Base-by-base conservation (phyloP, 2,329 filamentous ascomycete genomes). In the Claviceps pazoutovae region DNA sequence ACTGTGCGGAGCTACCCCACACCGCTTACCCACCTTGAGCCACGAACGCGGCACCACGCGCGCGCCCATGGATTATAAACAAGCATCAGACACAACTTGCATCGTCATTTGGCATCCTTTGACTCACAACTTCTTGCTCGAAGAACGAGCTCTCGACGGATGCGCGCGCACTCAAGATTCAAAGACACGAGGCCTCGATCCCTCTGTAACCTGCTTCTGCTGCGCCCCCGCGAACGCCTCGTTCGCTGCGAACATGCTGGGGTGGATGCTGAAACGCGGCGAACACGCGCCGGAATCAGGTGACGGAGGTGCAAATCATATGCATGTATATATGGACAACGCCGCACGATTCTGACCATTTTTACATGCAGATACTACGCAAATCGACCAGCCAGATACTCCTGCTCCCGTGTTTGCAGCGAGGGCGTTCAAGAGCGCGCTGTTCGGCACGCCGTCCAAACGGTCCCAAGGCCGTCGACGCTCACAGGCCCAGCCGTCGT, bases 331-430 rank as follows among this genome's bases (percentile, higher is more conserved):
- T 6, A 42, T 14, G 41, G 36, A 30, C 17, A 30, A 26, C 26
- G 8, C 39, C 5, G 30, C 5, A 44, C 11, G 11, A 8, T 37
- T 6, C 38, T 51, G 43, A 48, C 39, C 26, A 13, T 39, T 39
- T 13, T 11, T 9, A 23, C 14, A 17, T 13, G 19, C 48, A 71
- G 69, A 73, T 46, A 71, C 59, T 2, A 72, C 72, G 0, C 73
- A 75, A 55, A 58, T 76, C 42, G 80, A 84, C 16, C 70, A 71
- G 36, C 80, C 80, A 41, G 80, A 84, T 58, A 84, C 81, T 16
- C 81, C 81, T 6, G 81, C 79, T 0, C 80, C 81, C 2, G 75
- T 84, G 0, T 84, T 84, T 61, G 81, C 80, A 2, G 80, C 80
- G 39, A 74, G 81, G 54, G 81, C 81, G 5, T 70, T 84, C 60